Evolutionary conservation across 371 early-diverging fungal species (phyloP), one percentile per base, ranked within the genome.

Genomic region (Amoeboaphelidium protococcarum): DNA sequence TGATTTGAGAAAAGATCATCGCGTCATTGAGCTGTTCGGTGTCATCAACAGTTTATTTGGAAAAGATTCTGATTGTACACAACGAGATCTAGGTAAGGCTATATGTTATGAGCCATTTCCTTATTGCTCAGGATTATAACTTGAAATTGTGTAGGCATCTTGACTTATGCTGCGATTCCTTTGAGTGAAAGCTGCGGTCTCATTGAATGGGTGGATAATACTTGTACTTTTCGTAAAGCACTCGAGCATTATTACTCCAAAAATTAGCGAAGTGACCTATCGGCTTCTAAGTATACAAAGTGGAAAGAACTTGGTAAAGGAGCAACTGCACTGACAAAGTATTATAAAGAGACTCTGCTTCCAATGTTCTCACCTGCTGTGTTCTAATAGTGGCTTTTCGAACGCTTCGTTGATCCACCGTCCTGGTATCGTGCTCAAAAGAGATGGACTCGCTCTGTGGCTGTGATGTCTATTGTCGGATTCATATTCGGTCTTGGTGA

Each of bases 401-500:
- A 78, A 23, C 69, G 62, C 2, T 87, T 89, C 44, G 73, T 80
- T 3, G 78, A 81, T 27, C 87, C 90, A 1, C 62, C 68, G 1
- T 62, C 68, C 40, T 90, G 91, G 90, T 66, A 84, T 25, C 63
- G 63, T 0, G 37, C 37, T 31, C 37, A 16, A 6, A 31, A 31
- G 10, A 31, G 37, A 31, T 31, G 37, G 37, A 31, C 76, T 3
- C 69, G 78, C 13, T 87, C 90, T 37, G 68, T 85, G n/a, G 95
- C 96, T 1, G 79, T 81, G 0, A 82, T 79, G 62, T 85, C 84
- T 6, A 80, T 94, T 67, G 85, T 97, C 44, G 97, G 99, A 0
- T 94, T 86, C 63, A 72, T 96, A 16, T 78, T 99, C 53, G 98
- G 99, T 1, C 66, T 99, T 22, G 99, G 99, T 13, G 99, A 99